These are phyloP conservation scores for Podospora pseudocomata DNA, from an alignment of 495 filamentous ascomycete genomes.

Conservation along the genomic window DNA sequence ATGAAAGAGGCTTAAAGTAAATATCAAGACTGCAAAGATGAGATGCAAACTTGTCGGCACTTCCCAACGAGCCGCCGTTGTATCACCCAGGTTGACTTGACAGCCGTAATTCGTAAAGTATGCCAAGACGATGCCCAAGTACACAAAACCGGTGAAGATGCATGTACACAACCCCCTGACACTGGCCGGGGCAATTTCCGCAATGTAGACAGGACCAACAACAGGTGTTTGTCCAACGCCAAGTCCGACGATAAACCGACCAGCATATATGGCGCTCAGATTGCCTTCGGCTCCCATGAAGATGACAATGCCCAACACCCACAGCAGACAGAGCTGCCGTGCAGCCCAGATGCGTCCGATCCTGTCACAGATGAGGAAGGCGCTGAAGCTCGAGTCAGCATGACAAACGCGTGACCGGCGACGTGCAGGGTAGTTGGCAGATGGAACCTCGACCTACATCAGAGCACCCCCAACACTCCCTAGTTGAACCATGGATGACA, in stretches of 20 bases:
- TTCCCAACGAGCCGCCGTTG: conserved; percentile 56
- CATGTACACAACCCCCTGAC: conserved; percentile 67
- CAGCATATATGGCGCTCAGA: conserved; percentile 54
- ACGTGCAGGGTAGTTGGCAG: not conserved
- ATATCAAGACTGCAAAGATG: conserved; percentile 67
- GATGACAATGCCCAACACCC: conserved; percentile 65
- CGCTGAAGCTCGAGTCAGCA: conserved; percentile 28
- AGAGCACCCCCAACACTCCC: conserved; percentile 63
- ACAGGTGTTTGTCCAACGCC: conserved; percentile 66
- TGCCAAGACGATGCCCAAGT: conserved; percentile 59
- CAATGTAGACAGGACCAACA: conserved; percentile 58
- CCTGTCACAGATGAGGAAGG: conserved; percentile 63
- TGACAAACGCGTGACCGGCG: not conserved
- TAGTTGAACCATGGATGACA: conserved; percentile 70
- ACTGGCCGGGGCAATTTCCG: conserved; percentile 58
- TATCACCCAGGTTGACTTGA: conserved; percentile 55
- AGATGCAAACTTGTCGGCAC: conserved; percentile 68
- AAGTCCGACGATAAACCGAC: conserved; percentile 64
- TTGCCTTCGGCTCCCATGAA: conserved; percentile 52
- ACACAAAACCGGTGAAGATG: conserved; percentile 62
- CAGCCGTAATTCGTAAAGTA: conserved; percentile 58
- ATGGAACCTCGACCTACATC: conserved; percentile 42
- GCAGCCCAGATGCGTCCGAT: conserved; percentile 69
- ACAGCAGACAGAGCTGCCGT: conserved; percentile 59
- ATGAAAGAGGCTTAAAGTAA: conserved; percentile 60